Evolutionary conservation across 805 yeast species (phyloP).

Genomic region (Saturnispora diversa): DNA sequence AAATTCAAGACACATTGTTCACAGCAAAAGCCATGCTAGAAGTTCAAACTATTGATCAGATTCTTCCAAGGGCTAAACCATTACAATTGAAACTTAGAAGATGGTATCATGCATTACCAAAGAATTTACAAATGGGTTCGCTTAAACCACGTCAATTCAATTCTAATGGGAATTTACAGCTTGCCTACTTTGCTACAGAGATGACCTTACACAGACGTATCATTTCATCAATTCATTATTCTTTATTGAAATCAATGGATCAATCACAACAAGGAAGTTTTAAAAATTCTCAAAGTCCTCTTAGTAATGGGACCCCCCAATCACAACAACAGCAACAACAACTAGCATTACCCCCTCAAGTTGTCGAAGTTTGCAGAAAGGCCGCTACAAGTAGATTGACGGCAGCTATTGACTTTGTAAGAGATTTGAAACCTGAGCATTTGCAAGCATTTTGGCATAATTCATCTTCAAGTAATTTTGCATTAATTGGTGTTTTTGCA

Average conservation of each 20-base stretch:
- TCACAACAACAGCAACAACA: constrained; percentile 2
- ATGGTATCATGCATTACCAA: constrained; percentile 72
- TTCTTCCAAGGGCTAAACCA: constrained; percentile 73
- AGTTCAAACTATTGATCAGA: constrained; percentile 52
- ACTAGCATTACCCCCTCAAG: constrained; percentile 37
- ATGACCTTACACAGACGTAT: constrained; percentile 77
- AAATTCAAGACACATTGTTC: constrained; percentile 63
- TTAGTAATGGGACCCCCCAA: constrained; percentile 4
- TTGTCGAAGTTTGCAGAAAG: constrained; percentile 62
- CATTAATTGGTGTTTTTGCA: constrained; percentile 83
- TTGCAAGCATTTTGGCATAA: constrained; percentile 88
- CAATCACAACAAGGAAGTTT: not conserved
- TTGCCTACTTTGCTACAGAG: constrained; percentile 86
- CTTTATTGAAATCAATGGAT: constrained; percentile 10
- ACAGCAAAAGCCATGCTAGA: constrained; percentile 57
- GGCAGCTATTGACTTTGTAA: constrained; percentile 75
- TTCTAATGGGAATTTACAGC: constrained; percentile 69
- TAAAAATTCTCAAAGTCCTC: constrained; percentile 4
- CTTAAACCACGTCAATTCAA: constrained; percentile 55
- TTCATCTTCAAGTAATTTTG: constrained; percentile 67
- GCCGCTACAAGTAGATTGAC: constrained; percentile 78
- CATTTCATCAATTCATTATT: constrained; percentile 42
- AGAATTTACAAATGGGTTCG: constrained; percentile 53
- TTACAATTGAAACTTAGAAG: constrained; percentile 59
- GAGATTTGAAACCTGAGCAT: constrained; percentile 72